phyloP scores from a whole-genome alignment of 768 basidiomycete species.

The Mycena alexandri region DNA sequence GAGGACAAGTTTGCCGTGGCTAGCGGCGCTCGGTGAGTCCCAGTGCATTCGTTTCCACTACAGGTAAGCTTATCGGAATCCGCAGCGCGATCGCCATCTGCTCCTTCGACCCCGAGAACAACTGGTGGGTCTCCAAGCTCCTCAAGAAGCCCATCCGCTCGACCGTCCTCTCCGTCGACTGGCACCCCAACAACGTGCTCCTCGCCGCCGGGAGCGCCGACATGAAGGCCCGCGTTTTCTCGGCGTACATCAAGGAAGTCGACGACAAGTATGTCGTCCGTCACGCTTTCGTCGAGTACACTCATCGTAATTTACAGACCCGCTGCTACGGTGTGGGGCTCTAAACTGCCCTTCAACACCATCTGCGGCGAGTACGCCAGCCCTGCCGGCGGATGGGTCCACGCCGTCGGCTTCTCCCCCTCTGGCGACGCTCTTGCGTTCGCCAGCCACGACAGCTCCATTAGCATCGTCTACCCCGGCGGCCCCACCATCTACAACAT shows the following conservation, averaged over 20 bases:
- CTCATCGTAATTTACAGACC: conserved; percentile 60
- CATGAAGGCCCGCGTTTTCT: conserved; percentile 97
- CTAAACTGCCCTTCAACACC: conserved; percentile 97
- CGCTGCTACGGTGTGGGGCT: conserved; percentile 94
- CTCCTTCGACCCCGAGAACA: conserved; percentile 96
- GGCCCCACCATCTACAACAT: conserved; percentile 81
- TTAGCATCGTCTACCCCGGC: conserved; percentile 92
- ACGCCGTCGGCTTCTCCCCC: conserved; percentile 95
- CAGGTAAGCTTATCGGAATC: background rate
- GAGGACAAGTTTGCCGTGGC: conserved; percentile 99
- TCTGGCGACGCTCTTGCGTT: conserved; percentile 96
- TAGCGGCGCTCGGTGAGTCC: conserved; percentile 86
- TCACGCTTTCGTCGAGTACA: background rate
- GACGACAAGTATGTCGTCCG: conserved; percentile 80
- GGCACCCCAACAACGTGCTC: conserved; percentile 99
- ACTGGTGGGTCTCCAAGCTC: conserved; percentile 99
- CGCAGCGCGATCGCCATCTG: conserved; percentile 93
- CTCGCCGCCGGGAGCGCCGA: conserved; percentile 98
- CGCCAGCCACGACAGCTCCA: conserved; percentile 94
- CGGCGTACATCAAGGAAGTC: conserved; percentile 98
- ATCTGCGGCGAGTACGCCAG: conserved; percentile 94
- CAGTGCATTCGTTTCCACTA: background rate
- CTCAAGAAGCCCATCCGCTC: conserved; percentile 98
- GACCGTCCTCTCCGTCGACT: conserved; percentile 94
- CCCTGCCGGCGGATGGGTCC: conserved; percentile 97